Evolutionary conservation across 805 yeast genomes (phyloP).

Genomic region (Metschnikowia hibisci): DNA sequence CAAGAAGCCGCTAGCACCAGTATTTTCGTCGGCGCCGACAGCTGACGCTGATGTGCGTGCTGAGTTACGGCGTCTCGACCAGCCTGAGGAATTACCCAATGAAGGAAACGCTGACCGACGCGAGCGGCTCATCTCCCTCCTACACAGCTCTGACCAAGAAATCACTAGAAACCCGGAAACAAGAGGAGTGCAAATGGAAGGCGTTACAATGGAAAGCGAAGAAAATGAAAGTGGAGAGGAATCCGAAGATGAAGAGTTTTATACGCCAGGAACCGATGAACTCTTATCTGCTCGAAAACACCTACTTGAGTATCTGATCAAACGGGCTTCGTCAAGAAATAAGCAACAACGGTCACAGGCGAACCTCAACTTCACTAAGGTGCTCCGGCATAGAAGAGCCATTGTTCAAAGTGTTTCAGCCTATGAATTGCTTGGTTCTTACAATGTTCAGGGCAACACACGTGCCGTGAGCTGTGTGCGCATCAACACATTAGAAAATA

Average conservation of each 20-base stretch:
- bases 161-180: constrained; percentile 12
- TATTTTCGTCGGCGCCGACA: constrained; percentile 46
- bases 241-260: constrained; percentile 70
- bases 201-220: constrained; percentile 15
- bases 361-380: constrained; percentile 36
- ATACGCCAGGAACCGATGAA: constrained; percentile 68
- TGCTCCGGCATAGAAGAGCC: constrained; percentile 45
- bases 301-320: constrained; percentile 52
- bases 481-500: constrained; percentile 34
- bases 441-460: constrained; percentile 51
- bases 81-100: constrained; percentile 53
- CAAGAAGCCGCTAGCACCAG: neutral
- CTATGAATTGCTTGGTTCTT: constrained; percentile 59
- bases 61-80: constrained; percentile 45
- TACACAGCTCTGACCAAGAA: neutral
- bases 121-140: constrained; percentile 45
- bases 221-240: constrained; percentile 40
- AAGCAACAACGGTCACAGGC: constrained; percentile 27
- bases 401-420: constrained; percentile 30
- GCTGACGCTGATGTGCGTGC: constrained; percentile 59
- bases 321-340: constrained; percentile 42
- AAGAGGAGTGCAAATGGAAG: constrained; percentile 12
- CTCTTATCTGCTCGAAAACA: constrained; percentile 48
- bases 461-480: constrained; percentile 65
- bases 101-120: constrained; percentile 64